Percentiles rank a stretch among this genome's conserved stretches.
Conservation (phyloP, 495 filamentous ascomycete genomes). For the Penicillium alfredii region DNA sequence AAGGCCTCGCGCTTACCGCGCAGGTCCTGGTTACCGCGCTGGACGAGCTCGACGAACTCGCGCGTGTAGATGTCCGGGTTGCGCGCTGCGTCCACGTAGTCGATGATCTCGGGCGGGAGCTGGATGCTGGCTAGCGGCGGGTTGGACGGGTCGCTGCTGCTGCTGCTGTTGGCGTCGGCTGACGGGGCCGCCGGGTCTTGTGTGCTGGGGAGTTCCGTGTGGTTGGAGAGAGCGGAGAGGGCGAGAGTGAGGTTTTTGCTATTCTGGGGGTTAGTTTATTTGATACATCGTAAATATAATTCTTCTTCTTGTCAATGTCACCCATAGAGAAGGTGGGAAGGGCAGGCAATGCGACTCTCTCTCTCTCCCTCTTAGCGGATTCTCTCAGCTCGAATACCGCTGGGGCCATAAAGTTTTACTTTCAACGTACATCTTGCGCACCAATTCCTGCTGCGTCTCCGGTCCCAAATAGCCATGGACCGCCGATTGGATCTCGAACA, state of each 20-base stretch:
- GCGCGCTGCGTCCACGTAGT: conserved; percentile 86
- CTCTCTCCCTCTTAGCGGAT: neutral
- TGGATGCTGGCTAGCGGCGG: conserved; percentile 43
- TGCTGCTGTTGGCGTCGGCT: too few relatives aligned
- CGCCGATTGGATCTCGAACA: conserved; percentile 75
- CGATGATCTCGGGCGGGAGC: conserved; percentile 83
- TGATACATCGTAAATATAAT: too few relatives aligned
- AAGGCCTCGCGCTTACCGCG: conserved; percentile 83
- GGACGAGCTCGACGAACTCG: conserved; percentile 89
- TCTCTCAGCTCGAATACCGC: too few relatives aligned
- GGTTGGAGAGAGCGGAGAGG: conserved; percentile 33
- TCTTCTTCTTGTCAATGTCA: too few relatives aligned
- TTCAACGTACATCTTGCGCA: conserved; percentile 52
- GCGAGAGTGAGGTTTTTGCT: conserved; percentile 42
- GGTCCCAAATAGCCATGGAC: conserved; percentile 65
- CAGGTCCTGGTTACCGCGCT: conserved; percentile 75
- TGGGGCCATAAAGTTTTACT: too few relatives aligned
- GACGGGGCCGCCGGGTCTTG: conserved; percentile 31
- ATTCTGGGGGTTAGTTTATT: neutral
- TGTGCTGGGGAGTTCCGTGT: conserved; percentile 32
- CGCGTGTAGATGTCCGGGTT: conserved; percentile 99
- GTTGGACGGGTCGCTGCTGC: conserved; percentile 41
- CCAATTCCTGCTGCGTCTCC: conserved; percentile 54
- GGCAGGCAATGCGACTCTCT: too few relatives aligned
- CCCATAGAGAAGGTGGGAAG: too few relatives aligned